Evolutionary conservation across 2,329 filamentous ascomycete species (phyloP), one percentile per base, ranked within the genome.

Genomic region (Colletotrichum tropicale): DNA sequence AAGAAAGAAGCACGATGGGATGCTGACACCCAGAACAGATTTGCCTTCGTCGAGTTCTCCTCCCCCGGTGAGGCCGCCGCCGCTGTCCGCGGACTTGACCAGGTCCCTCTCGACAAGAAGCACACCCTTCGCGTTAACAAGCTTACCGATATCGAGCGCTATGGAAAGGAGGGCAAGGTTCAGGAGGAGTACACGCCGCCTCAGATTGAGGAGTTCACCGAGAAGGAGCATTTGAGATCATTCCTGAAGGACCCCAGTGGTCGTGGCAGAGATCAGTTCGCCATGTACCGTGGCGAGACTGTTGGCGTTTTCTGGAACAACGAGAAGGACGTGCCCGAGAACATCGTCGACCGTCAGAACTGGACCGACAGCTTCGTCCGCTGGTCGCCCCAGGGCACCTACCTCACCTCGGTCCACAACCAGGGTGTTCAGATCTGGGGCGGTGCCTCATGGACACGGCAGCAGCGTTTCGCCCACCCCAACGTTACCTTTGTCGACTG

Each of bases 251-350:
- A 99, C 82, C 89, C 93, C 74, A 88, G 89, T 71, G 92, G 90
- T 70, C 95, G 95, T 79, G 95, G 95, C 79, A 93, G 97, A 77
- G 97, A 99, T 84, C 96, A 99, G 88, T 97, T 98, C 81, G 95
- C 95, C 84, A 96, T 98, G 92, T 98, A 94, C 89, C 93, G 95
- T 69, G 94, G 93, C 80, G 97, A 99, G 69, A 94, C 93, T 77
- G 97, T 99, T 48, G 96, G 96, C 75, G 94, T 99, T 8, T 98
- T 94, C 90, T 99, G 96, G 96, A 98, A 98, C 89, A 98, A 98
- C 89, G 97, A 98, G 87, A 96, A 94, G 86, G 96, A 98, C 76
- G 86, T 90, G 26, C 96, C 96, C 6, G 97, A 99, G 85, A 92
- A 91, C 78, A 91, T 98, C 48, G 95, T 99, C 74, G 96, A 98